These are phyloP conservation scores for Phlegmacium glaucopus DNA, from an alignment of 768 basidiomycete species.

Conservation along the genomic window DNA sequence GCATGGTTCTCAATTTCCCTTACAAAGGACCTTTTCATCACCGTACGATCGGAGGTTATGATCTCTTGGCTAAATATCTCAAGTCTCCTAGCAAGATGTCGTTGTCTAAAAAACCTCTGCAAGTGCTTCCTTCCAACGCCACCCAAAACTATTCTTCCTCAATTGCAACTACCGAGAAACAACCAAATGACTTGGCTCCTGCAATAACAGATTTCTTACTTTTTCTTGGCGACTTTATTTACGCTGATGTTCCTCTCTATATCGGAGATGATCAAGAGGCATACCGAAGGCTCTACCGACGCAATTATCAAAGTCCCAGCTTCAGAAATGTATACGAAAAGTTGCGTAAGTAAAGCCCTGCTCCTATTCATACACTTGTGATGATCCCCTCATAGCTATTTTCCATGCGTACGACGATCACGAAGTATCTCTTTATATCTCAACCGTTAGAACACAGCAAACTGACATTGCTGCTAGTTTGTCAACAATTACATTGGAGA, in stretches of 20 bases:
- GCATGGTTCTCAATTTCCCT: conserved; percentile 70
- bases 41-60: conserved; percentile 58
- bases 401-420: conserved; percentile 74
- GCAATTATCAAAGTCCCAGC: conserved; percentile 61
- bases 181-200: background rate
- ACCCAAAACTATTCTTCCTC: background rate
- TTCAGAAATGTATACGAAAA: conserved; percentile 66
- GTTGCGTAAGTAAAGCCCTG: conserved; percentile 48
- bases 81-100: conserved; percentile 23
- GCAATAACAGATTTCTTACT: conserved; percentile 52
- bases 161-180: background rate
- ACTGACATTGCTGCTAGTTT: conserved; percentile 33
- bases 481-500: conserved; percentile 65
- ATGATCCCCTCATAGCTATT: conserved; percentile 41
- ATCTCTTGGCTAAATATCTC: conserved; percentile 57
- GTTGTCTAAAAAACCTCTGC: conserved; percentile 6
- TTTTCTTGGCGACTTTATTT: conserved; percentile 75
- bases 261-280: conserved; percentile 54
- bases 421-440: conserved; percentile 37
- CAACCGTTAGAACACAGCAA: background rate
- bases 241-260: conserved; percentile 67
- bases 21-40: conserved; percentile 53
- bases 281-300: conserved; percentile 64
- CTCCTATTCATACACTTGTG: background rate
- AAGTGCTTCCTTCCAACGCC: background rate